These are phyloP conservation scores for Ophiorrhiza pumila DNA, from an alignment of 257 asterid genomes.

Conservation along the genomic window DNA sequence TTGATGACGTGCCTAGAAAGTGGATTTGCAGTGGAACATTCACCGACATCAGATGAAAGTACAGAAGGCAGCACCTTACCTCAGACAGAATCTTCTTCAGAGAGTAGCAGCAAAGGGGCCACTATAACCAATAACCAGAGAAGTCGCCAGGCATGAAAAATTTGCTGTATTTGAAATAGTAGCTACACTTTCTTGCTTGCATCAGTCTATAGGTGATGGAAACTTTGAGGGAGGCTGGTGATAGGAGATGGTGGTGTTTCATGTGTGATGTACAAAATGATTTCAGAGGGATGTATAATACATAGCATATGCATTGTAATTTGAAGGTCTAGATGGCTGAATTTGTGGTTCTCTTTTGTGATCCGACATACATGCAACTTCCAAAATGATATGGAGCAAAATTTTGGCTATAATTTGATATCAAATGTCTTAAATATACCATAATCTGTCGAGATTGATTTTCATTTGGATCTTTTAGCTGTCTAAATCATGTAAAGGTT, in stretches of 20 bases:
- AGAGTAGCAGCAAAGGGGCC: slow-evolving; percentile 23
- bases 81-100: slow-evolving; percentile 29
- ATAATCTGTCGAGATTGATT: not conserved
- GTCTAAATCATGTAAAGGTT: not conserved
- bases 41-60: slow-evolving; percentile 26
- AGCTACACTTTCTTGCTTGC: not conserved
- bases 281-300: not conserved
- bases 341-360: not conserved
- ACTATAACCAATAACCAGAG: slow-evolving; percentile 22
- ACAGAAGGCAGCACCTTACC: slow-evolving; percentile 16
- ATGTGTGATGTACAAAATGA: not conserved
- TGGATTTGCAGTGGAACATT: slow-evolving; percentile 33
- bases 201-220: not conserved
- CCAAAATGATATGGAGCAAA: not conserved
- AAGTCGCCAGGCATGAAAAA: slow-evolving; percentile 16
- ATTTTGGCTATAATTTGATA: not conserved
- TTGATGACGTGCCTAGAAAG: slow-evolving; percentile 55
- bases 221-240: not conserved
- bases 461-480: not conserved
- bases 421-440: not conserved
- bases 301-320: not conserved
- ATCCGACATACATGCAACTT: not conserved
- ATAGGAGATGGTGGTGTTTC: too few species aligned
- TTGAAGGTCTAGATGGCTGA: not conserved
- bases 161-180: not conserved